Percentiles rank a stretch among this genome's conserved stretches.
Evolutionary conservation across 345 rosid species (phyloP).

Genomic region (Carallia brachiata): DNA sequence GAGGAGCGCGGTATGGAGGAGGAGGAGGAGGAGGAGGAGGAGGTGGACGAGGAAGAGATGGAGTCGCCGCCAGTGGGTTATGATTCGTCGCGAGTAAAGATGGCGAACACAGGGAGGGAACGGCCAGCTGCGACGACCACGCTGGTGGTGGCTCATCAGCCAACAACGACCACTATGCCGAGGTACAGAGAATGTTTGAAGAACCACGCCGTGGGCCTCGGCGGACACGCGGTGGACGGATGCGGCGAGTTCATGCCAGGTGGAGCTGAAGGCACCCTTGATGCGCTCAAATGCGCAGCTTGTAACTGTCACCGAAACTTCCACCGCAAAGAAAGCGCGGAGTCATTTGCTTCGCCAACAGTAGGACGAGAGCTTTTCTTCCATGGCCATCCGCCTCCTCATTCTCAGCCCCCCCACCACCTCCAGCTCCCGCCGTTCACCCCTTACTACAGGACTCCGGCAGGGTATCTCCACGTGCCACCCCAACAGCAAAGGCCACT

Average conservation of each 20-base stretch:
- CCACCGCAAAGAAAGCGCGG: constrained; percentile 36
- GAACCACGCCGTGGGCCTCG: constrained; percentile 53
- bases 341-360: background rate
- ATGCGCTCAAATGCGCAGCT: constrained; percentile 46
- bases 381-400: constrained; percentile 16
- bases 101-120: constrained; percentile 19
- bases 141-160: background rate
- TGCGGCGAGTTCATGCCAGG: constrained; percentile 57
- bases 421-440: background rate
- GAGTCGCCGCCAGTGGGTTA: constrained; percentile 38
- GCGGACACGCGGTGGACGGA: constrained; percentile 54
- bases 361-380: background rate
- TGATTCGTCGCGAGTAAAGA: constrained; percentile 38
- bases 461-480: background rate
- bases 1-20: constrained; percentile 40
- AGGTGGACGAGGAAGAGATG: constrained; percentile 21
- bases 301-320: constrained; percentile 58
- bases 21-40: constrained; percentile 42
- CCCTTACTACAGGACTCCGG: background rate
- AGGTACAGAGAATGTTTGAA: constrained; percentile 28
- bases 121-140: background rate
- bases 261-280: constrained; percentile 14
- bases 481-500: background rate
- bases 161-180: constrained; percentile 1
- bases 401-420: constrained; percentile 17